Conservation (phyloP, 164 flowering plant species). For the Dillenia turbinata region DNA sequence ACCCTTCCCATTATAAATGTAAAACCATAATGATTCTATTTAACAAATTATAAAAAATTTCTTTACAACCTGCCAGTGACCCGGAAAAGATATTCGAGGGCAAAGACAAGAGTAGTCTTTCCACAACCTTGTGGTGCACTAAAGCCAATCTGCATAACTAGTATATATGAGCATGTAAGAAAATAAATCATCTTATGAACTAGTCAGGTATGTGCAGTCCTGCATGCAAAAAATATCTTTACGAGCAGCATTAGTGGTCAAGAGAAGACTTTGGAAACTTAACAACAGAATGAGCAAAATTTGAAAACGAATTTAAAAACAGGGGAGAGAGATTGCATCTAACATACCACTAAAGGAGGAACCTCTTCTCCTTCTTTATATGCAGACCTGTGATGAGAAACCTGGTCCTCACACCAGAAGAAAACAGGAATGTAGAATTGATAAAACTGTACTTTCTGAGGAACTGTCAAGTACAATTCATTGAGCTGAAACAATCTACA, state of each 20-base stretch:
- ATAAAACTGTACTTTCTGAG: constrained; percentile 76
- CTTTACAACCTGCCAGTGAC: constrained; percentile 48
- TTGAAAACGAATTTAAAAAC: no score
- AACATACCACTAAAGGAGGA: constrained; percentile 88
- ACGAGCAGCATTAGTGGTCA: no score
- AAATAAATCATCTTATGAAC: no score
- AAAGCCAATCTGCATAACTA: constrained; percentile 76
- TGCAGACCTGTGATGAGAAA: constrained; percentile 52
- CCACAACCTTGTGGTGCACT: constrained; percentile 99
- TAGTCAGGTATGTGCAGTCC: no score
- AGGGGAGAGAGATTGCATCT: neutral
- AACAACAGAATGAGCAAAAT: no score
- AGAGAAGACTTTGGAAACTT: no score
- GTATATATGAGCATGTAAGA: constrained; percentile 3
- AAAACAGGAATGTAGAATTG: constrained; percentile 95
- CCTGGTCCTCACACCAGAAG: constrained; percentile 91
- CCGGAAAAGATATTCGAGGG: constrained; percentile 70
- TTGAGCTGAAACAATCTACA: constrained; percentile 68
- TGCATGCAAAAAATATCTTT: no score
- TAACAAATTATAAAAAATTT: neutral
- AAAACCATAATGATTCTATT: neutral
- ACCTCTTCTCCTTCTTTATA: constrained; percentile 70
- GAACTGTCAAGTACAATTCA: constrained; percentile 46
- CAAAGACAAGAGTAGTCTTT: constrained; percentile 94
- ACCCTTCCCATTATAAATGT: neutral